These are phyloP conservation scores for Austroboletus festivus DNA, from an alignment of 768 basidiomycete genomes.

Conservation along the genomic window DNA sequence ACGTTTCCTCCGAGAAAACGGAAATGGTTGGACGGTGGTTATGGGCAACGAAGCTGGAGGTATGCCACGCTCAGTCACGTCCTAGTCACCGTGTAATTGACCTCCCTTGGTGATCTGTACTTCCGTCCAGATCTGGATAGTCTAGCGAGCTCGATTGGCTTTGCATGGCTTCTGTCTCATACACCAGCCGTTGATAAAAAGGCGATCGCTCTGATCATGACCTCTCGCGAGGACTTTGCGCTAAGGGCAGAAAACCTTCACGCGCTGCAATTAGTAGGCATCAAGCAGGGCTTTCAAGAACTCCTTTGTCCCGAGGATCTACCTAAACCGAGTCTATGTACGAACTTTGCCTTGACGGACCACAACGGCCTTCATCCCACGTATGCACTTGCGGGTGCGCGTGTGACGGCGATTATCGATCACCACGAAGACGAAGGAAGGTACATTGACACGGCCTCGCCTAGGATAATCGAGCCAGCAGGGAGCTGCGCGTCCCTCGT, in stretches of 20 bases:
- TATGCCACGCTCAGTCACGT: conserved; percentile 28
- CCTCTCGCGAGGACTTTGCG: conserved; percentile 60
- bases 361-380: conserved; percentile 68
- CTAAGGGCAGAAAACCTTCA: conserved; percentile 87
- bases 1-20: conserved; percentile 58
- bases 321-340: conserved; percentile 38
- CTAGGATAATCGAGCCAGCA: conserved; percentile 62
- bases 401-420: conserved; percentile 81
- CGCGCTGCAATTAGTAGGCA: conserved; percentile 60
- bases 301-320: conserved; percentile 72
- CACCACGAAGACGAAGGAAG: conserved; percentile 86
- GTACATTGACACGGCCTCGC: conserved; percentile 57
- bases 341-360: conserved; percentile 80
- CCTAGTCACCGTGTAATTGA: not conserved
- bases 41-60: conserved; percentile 99
- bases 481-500: conserved; percentile 81
- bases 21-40: conserved; percentile 72
- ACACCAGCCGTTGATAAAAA: conserved; percentile 35
- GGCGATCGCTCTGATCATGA: conserved; percentile 71
- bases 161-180: conserved; percentile 66
- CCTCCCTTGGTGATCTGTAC: not conserved
- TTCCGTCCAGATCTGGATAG: conserved; percentile 76
- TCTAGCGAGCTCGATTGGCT: conserved; percentile 81
- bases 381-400: conserved; percentile 39
- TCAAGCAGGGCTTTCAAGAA: conserved; percentile 48